Percentiles rank a stretch among this genome's conserved stretches.
Conservation (phyloP, 1,139 yeast genomes). For the Hanseniaspora uvarum region DNA sequence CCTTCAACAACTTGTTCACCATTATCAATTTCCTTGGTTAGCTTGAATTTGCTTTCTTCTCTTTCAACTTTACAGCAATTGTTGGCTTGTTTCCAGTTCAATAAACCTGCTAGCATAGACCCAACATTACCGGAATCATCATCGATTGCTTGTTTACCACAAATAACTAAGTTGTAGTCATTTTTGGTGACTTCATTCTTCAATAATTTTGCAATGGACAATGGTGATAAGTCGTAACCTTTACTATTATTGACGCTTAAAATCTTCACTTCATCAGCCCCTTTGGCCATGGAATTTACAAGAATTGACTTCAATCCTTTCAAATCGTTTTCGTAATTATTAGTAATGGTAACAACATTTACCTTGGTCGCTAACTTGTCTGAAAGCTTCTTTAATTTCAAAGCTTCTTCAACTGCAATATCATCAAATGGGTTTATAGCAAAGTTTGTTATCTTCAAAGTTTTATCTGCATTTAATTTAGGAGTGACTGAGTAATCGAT, state of each 20-base stretch:
- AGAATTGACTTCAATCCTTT: slow-evolving; percentile 73
- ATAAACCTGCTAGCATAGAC: slow-evolving; percentile 86
- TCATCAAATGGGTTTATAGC: slow-evolving; percentile 96
- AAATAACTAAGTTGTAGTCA: slow-evolving; percentile 63
- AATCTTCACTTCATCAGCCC: slow-evolving; percentile 77
- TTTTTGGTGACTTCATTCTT: slow-evolving; percentile 62
- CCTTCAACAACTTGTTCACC: slow-evolving; percentile 80
- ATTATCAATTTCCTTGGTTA: slow-evolving; percentile 89
- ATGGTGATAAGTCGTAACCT: slow-evolving; percentile 68
- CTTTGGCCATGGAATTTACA: slow-evolving; percentile 87
- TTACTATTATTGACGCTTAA: slow-evolving; percentile 50
- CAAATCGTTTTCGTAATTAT: slow-evolving; percentile 31
- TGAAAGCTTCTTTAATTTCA: slow-evolving; percentile 59
- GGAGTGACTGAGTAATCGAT: slow-evolving; percentile 92
- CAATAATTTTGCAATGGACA: slow-evolving; percentile 77
- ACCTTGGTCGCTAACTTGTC: slow-evolving; percentile 67
- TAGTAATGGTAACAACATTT: slow-evolving; percentile 90
- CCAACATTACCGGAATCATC: slow-evolving; percentile 96
- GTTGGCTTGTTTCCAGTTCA: slow-evolving; percentile 97
- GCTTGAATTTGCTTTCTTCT: slow-evolving; percentile 45
- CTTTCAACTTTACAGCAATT: slow-evolving; percentile 82
- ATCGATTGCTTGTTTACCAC: slow-evolving; percentile 95
- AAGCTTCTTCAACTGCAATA: slow-evolving; percentile 89
- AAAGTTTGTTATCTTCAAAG: slow-evolving; percentile 80
- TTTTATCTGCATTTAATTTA: slow-evolving; percentile 79